Evolutionary conservation across 257 asterid species (phyloP), one percentile per base, ranked within the genome.

Genomic region (Ilex asprella): DNA sequence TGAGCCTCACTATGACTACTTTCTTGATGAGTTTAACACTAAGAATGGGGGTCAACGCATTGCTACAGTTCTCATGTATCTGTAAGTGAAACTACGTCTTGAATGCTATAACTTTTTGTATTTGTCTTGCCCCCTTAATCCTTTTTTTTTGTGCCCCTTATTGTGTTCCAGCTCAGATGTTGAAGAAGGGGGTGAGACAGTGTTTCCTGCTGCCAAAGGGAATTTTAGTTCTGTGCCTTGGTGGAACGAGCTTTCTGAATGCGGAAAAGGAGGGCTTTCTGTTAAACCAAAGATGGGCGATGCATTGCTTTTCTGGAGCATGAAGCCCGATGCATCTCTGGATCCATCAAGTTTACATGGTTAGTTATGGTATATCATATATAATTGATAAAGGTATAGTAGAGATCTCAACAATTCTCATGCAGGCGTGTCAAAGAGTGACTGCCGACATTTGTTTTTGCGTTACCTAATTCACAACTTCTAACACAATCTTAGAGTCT

Each of bases 121-220:
- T 27, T 12, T 60, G 14, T 10, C 31, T 27, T 51, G 35, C 47
- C 29, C 3, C 66, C 46, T 35, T 41, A 52, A 39, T 51, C 59
- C 49, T 12, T 32, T 58, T 39, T 56, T 50, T 70, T 39, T 31
- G 54, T 14, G 46, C 69, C 60, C 61, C 60, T 68, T 60, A 75
- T 63, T 67, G 43, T 56, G 61, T 29, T 76, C 70, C 90, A 93
- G 99, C 74, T 89, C 99, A 56, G 97, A 93, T 73, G 96, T 87
- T 69, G 99, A 93, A 76, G 96, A 93, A 80, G 99, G 99, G 21
- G 99, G 99, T 66, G 99, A 93, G 78, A 93, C 99, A 30, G 88
- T 93, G 71, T 93, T 93, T 71, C 99, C 97, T 1, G 85, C 87
- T 61, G 97, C 99, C 52, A 82, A 75, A 76, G 97, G 97, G 66